Percentiles rank a stretch among this genome's conserved stretches.
phyloP scores from a whole-genome alignment of 805 yeast species.

The Isabelozyma rhagii region DNA sequence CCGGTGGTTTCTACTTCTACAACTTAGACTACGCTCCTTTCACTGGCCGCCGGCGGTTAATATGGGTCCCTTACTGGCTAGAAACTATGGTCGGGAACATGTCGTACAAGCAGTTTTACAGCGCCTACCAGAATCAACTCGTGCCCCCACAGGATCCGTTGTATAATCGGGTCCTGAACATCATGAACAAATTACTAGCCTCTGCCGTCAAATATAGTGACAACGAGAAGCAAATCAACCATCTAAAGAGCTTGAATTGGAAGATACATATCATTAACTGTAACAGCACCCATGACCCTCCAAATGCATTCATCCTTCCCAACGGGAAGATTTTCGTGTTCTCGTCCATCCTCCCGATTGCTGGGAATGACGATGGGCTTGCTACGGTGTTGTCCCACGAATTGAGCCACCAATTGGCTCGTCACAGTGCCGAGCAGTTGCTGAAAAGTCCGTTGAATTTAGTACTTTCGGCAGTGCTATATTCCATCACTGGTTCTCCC shows the following conservation, averaged over 20 bases:
- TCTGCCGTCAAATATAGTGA: conserved; percentile 45
- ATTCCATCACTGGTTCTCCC: conserved; percentile 53
- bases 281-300: conserved; percentile 62
- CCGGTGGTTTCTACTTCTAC: conserved; percentile 16
- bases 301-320: conserved; percentile 95
- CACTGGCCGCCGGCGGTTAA: conserved; percentile 66
- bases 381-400: conserved; percentile 97
- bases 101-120: conserved; percentile 59
- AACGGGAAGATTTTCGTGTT: conserved; percentile 95
- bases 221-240: conserved; percentile 33
- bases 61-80: conserved; percentile 65
- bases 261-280: conserved; percentile 65
- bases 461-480: conserved; percentile 48
- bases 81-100: conserved; percentile 62
- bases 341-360: conserved; percentile 70
- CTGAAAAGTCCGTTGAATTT: conserved; percentile 74
- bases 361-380: conserved; percentile 80
- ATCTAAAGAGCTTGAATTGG: conserved; percentile 57
- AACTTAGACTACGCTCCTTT: conserved; percentile 79
- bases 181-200: conserved; percentile 64
- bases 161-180: conserved; percentile 49
- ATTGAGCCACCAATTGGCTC: conserved; percentile 88
- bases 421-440: conserved; percentile 83
- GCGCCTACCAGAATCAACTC: conserved; percentile 49
- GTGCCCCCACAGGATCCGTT: conserved; percentile 65